These are phyloP conservation scores for Claviceps sp. DNA, from an alignment of 2,329 filamentous ascomycete genomes.

Conservation along the genomic window DNA sequence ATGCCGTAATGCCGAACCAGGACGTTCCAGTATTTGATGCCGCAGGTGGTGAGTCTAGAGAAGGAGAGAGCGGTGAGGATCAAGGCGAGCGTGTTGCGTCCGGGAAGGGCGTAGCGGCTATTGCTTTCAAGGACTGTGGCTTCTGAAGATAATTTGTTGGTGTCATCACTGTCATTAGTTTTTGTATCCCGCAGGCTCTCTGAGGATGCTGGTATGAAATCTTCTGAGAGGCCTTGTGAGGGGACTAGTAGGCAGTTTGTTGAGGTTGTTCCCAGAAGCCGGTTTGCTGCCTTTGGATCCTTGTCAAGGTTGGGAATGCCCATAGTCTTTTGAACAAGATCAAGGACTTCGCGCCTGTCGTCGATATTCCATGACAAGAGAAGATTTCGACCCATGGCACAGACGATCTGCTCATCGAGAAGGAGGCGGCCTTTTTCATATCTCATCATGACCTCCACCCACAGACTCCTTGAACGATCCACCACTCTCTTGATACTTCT, in stretches of 20 bases:
- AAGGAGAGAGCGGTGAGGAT: conserved; percentile 51
- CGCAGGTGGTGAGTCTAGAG: conserved; percentile 46
- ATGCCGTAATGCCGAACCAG: conserved; percentile 51
- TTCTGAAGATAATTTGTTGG: neutral
- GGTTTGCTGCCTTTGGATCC: conserved; percentile 6
- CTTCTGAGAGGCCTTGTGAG: neutral
- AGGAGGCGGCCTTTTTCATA: conserved; percentile 59
- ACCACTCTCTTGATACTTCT: conserved; percentile 34
- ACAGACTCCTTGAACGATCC: conserved; percentile 57
- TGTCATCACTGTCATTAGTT: neutral
- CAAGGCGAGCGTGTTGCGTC: conserved; percentile 51
- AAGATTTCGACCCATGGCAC: conserved; percentile 69
- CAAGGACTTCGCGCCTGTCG: conserved; percentile 60
- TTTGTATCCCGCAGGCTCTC: neutral
- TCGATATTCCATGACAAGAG: conserved; percentile 42
- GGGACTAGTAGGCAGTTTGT: no score
- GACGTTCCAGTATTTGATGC: conserved; percentile 64
- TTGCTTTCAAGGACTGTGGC: conserved; percentile 6
- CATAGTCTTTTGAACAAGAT: conserved; percentile 72
- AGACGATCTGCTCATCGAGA: conserved; percentile 68
- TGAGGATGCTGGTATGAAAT: no score
- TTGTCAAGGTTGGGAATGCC: conserved; percentile 46
- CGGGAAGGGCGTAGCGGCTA: conserved; percentile 27
- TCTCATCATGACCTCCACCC: conserved; percentile 64
- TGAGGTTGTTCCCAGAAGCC: no score